phyloP scores from a whole-genome alignment of 805 yeast genomes.

The Metschnikowia arizonensis region DNA sequence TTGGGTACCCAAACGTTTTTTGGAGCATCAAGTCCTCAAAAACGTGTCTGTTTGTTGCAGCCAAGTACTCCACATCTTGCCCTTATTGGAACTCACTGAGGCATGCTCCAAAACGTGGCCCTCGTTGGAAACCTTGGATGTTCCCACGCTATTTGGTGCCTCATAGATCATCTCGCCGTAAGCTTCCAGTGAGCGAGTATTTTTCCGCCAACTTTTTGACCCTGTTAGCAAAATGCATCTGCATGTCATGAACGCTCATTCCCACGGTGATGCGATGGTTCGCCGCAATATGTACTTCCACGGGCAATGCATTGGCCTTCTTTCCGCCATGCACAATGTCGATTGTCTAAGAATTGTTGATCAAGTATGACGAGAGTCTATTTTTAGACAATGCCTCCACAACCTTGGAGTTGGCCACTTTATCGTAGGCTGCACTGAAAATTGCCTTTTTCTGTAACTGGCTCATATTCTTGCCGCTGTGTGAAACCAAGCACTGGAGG shows the following conservation, averaged over 20 bases:
- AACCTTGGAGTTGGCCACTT: constrained; percentile 28
- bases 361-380: constrained; percentile 24
- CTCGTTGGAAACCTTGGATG: constrained; percentile 6
- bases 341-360: constrained; percentile 33
- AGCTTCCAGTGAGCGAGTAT: constrained; percentile 14
- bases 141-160: constrained; percentile 5
- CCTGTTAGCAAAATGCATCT: constrained; percentile 24
- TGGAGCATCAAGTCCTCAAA: constrained; percentile 41
- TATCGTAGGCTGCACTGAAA: constrained; percentile 35
- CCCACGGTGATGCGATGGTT: constrained; percentile 38
- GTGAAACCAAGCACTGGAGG: constrained; percentile 62
- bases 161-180: constrained; percentile 11
- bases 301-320: constrained; percentile 40
- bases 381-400: constrained; percentile 18
- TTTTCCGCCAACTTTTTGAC: constrained; percentile 22
- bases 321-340: constrained; percentile 37
- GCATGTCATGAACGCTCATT: constrained; percentile 22
- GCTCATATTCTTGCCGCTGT: constrained; percentile 29
- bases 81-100: constrained; percentile 20
- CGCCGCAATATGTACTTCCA: constrained; percentile 25
- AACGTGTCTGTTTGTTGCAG: constrained; percentile 44
- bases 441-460: constrained; percentile 25
- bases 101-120: constrained; percentile 12
- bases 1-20: constrained; percentile 22
- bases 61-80: constrained; percentile 37